Evolutionary conservation across 1,139 yeast genomes (phyloP), one percentile per base, ranked within the genome.

Genomic region (Candida smagusa): DNA sequence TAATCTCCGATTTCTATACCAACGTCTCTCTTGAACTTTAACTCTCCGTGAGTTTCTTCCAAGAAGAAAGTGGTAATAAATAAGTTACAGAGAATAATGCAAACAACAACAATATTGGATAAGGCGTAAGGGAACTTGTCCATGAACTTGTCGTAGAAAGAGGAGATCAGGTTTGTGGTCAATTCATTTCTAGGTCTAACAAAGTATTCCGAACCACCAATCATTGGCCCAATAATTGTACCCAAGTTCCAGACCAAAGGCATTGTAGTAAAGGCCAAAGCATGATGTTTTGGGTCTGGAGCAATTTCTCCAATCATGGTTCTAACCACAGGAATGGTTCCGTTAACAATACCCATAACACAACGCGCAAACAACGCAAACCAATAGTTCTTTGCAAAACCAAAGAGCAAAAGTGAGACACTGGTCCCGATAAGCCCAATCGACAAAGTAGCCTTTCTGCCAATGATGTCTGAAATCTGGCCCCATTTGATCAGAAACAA

Each of bases 231-330:
- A 32, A 79, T 45, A 9, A 62, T 56, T 2, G 62, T 59, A 1
- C 86, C 87, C 11, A 78, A 49, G 50, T 77, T 79, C 73, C 77
- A 81, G 23, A 79, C 60, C 35, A 80, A 56, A 0, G 86, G 83
- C 61, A 80, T 65, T 4, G 77, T 74, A 30, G 80, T 68, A 52
- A 80, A 78, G 2, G 84, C 84, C 11, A 79, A 45, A 2, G 83
- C 80, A 51, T 80, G 84, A 49, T 80, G 84, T 33, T 65, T 62
- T 40, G 77, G 66, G 41, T 78, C 76, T 1, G 59, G 65, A 6
- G 81, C 81, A 13, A 77, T 61, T 52, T 80, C 87, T 1, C 84
- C 86, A 34, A 81, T 65, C 35, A 72, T 58, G 0, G 86, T 81
- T 48, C 86, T 61, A 34, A 79, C 56, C 3, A 80, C 83, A 0